Base-by-base conservation (phyloP, 768 basidiomycete genomes). In the Mycena rosella region DNA sequence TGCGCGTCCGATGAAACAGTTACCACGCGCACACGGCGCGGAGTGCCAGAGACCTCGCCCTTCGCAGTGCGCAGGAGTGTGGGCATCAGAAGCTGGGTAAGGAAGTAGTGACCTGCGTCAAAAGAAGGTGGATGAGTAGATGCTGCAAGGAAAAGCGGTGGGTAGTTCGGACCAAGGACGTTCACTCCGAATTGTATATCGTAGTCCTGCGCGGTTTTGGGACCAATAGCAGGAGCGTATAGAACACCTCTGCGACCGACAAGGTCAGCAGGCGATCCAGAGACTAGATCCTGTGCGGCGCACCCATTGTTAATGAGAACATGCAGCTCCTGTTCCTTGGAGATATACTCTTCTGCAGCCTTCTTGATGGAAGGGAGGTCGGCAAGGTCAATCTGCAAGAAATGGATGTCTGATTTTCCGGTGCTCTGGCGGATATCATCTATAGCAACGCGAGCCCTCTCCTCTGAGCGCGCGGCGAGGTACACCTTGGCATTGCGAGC, bases 401-500 rank as follows among this genome's bases (percentile, higher is more conserved):
- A 85, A 53, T 70, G 60, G 47, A 83, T 60, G 5, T 79, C 79
- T 24, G 56, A 78, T 53, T 81, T 83, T 3, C 85, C 85, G 0
- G 85, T 86, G 44, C 60, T 76, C 24, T 65, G 22, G 69, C 83
- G 80, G 63, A 88, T 74, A 30, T 81, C 77, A 18, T 75, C 74
- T 49, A 86, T 84, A 14, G 83, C 84, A 3, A 69, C 74, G 1
- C 76, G 73, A 10, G 79, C 77, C 66, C 80, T 84, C 27, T 61
- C 69, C 51, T 75, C 64, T 24, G 69, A 76, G 20, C 84, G 78
- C 22, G 78, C 71, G 1, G 81, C 83, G 51, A 87, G 67, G 71
- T 88, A 87, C 10, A 87, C 85, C 60, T 81, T 86, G 18, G 85
- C 86, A 60, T 84, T 82, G 48, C 83, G 81, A 34, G 68, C 42